Evolutionary conservation across 202 grass and related monocot species (phyloP).

Genomic region (Setaria viridis): DNA sequence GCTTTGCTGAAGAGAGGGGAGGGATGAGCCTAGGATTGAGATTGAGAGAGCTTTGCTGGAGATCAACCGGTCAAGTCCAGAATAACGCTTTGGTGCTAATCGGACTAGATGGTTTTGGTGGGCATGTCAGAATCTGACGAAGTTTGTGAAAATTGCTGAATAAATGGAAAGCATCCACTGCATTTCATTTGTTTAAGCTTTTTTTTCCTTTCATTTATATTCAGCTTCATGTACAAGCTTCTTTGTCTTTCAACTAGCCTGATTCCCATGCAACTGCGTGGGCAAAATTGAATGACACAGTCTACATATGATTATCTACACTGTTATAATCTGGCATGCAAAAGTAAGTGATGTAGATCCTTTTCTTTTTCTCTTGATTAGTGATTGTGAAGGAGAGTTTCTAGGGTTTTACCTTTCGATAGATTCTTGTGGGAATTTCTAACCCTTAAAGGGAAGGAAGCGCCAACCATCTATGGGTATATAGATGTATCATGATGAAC

Average conservation of each 20-base stretch:
- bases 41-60: background rate
- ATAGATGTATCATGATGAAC: background rate
- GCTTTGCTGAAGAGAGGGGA: background rate
- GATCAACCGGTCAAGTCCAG: background rate
- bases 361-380: background rate
- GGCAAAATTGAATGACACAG: background rate
- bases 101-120: background rate
- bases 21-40: background rate
- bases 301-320: background rate
- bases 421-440: background rate
- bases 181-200: background rate
- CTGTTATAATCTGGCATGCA: background rate
- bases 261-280: background rate
- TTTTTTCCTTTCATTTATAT: background rate
- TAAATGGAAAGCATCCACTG: background rate
- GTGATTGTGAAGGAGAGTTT: background rate
- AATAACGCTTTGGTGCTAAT: background rate
- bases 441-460: background rate
- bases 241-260: background rate
- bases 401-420: background rate
- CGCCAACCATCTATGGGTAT: background rate
- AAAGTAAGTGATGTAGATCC: background rate
- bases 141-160: background rate
- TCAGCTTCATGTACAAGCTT: background rate
- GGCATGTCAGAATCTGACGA: background rate